Evolutionary conservation across 176 grass and related monocot genomes (phyloP).

Genomic region (Aechmea fasciata): DNA sequence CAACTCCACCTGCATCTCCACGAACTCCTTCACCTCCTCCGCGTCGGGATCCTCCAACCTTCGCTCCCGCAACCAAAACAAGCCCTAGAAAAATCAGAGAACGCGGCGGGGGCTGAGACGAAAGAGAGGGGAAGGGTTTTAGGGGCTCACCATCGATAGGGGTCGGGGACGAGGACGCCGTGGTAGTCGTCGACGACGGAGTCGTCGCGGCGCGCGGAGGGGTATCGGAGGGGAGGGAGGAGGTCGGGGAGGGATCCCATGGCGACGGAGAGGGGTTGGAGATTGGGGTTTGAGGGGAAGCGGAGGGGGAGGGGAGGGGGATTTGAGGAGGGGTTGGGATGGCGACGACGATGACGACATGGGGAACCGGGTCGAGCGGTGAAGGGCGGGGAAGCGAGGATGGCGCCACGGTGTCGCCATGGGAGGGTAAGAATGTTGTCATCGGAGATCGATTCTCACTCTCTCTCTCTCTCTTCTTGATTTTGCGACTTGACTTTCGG

Average conservation of each 20-base stretch:
- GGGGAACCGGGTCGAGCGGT: background rate
- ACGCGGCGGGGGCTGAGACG: background rate
- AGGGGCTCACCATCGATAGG: conserved; percentile 64
- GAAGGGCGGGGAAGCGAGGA: background rate
- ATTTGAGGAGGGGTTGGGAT: conserved; percentile 3
- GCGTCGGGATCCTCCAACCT: conserved; percentile 96
- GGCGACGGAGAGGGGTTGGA: conserved; percentile 4
- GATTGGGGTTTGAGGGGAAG: background rate
- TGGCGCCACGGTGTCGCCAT: background rate
- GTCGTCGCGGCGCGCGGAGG: conserved; percentile 43
- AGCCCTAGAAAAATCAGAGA: background rate
- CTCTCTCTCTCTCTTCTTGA: background rate
- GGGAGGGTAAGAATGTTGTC: background rate
- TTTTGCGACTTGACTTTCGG: background rate
- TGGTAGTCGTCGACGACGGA: conserved; percentile 61
- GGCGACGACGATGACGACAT: conserved; percentile 1
- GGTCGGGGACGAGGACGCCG: conserved; percentile 54
- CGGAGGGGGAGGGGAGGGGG: background rate
- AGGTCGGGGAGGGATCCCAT: conserved; percentile 47
- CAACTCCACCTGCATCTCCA: conserved; percentile 52
- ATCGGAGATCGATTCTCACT: background rate
- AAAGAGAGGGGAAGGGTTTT: background rate
- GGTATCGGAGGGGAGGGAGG: conserved; percentile 39
- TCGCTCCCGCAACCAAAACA: background rate
- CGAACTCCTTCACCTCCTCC: conserved; percentile 80